A percentile compares a stretch with the other conserved stretches of the same genome.
These are phyloP conservation scores for Halenospora varia DNA, from an alignment of 495 filamentous ascomycete species.

Conservation along the genomic window DNA sequence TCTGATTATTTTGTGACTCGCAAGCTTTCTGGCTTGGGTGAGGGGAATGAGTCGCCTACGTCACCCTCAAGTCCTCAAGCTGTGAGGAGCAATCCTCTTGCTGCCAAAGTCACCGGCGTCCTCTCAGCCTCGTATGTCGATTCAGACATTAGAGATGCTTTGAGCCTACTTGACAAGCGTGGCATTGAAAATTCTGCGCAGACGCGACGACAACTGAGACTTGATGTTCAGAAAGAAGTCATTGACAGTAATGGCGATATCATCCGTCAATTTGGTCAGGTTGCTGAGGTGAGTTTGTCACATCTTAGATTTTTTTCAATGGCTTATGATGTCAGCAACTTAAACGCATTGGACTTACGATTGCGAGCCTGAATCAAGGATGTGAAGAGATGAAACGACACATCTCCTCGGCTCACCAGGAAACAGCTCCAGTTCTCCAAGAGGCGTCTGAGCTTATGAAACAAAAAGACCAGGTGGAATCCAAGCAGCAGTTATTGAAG, in stretches of 20 bases:
- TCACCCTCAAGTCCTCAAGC: constrained; percentile 19
- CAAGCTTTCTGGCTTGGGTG: constrained; percentile 22
- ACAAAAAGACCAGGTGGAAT: constrained; percentile 73
- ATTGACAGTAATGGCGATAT: constrained; percentile 92
- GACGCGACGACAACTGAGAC: constrained; percentile 70
- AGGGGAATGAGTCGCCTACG: constrained; percentile 17
- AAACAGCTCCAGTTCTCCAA: constrained; percentile 71
- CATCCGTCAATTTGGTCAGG: constrained; percentile 82
- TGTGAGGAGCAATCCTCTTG: constrained; percentile 51
- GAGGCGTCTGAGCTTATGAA: constrained; percentile 72
- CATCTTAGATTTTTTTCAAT: no score
- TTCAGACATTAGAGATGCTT: constrained; percentile 82
- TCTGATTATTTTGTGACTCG: constrained; percentile 25
- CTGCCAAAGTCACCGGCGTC: constrained; percentile 72
- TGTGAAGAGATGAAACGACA: constrained; percentile 79
- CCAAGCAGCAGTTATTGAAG: constrained; percentile 78
- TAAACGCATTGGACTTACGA: constrained; percentile 73
- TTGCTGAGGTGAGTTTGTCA: constrained; percentile 67
- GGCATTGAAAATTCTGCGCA: constrained; percentile 73
- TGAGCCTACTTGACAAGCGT: constrained; percentile 70
- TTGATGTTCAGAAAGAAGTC: constrained; percentile 89
- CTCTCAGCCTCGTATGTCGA: constrained; percentile 92
- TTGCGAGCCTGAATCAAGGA: constrained; percentile 72
- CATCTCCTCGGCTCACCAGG: constrained; percentile 66
- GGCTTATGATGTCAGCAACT: constrained; percentile 61